Conservation (phyloP, 2,329 filamentous ascomycete genomes). For the Lasiodiplodia gonubiensis region DNA sequence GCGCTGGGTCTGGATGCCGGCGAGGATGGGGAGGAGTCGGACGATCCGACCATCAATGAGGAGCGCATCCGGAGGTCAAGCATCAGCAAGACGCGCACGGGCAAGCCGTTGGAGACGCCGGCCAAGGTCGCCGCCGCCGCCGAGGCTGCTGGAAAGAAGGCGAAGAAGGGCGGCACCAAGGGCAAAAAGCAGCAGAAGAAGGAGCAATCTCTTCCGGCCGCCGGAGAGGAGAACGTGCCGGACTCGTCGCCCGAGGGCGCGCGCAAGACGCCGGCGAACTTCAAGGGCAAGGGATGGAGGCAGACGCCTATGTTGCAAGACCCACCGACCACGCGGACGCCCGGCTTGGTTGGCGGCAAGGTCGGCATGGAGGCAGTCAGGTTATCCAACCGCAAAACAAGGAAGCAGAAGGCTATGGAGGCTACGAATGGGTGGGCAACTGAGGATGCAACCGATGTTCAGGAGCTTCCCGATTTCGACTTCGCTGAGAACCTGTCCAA, state of each 20-base stretch:
- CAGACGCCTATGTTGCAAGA: slow-evolving; percentile 72
- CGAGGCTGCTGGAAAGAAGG: slow-evolving; percentile 52
- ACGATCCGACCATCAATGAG: slow-evolving; percentile 40
- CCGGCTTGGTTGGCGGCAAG: slow-evolving; percentile 46
- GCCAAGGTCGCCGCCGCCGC: slow-evolving; percentile 40
- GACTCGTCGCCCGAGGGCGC: slow-evolving; percentile 38
- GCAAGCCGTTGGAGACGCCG: slow-evolving; percentile 45
- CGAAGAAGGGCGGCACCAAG: slow-evolving; percentile 52
- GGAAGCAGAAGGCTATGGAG: slow-evolving; percentile 58
- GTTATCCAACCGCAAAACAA: slow-evolving; percentile 49
- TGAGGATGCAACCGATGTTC: slow-evolving; percentile 92
- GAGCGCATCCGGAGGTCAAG: slow-evolving; percentile 41
- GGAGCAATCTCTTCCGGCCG: slow-evolving; percentile 33
- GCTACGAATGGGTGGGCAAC: slow-evolving; percentile 88
- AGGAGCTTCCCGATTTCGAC: slow-evolving; percentile 93
- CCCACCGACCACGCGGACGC: slow-evolving; percentile 48
- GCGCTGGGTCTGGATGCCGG: slow-evolving; percentile 47
- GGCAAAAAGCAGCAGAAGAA: slow-evolving; percentile 52
- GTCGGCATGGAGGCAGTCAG: slow-evolving; percentile 45
- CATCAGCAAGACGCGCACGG: slow-evolving; percentile 48
- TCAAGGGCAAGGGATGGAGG: slow-evolving; percentile 69
- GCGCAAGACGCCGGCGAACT: slow-evolving; percentile 45
- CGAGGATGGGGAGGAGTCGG: slow-evolving; percentile 42
- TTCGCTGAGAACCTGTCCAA: slow-evolving; percentile 89
- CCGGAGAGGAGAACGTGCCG: slow-evolving; percentile 40